Base-by-base conservation (phyloP, 176 grass and related monocot genomes). In the Aegilops longissima region DNA sequence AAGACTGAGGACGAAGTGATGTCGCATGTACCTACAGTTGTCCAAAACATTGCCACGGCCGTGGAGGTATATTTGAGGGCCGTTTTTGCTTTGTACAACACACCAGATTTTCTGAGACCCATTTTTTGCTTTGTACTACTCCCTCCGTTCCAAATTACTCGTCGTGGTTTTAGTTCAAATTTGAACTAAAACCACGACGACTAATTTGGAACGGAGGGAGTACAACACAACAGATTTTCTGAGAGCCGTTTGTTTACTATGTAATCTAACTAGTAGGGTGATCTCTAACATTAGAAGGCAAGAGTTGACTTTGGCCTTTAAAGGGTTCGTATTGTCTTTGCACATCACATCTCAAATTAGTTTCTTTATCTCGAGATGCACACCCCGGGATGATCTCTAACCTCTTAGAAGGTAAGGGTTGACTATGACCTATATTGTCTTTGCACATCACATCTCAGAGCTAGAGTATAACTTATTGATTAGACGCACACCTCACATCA, bases 51-150 rank as follows among this genome's bases (percentile, higher is more conserved):
- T 24, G 38, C 29, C 39, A 75, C 16, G 35, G 78, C 36, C 2
- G 51, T 72, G 24, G 54, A 87, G 77, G 78, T 87, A 87, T 74
- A 16, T 44, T 9, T 72, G 14, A 17, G 49, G 2, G 5, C 18
- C 18, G 8, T 58, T 58, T 58, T 58, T 58, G 17, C 18, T 58
- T 56, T 56, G 52, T 20, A 56, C 51, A 54, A 18, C 51, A 17
- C 47, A 51, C 1, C 51, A 18, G 16, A 54, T 54, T 54, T 52
- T 52, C 49, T 52, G 14, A 52, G 49, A 52, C 14, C 49, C 49
- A 1, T 51, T 49, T 34, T 34, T 34, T 34, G 34, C 34, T 34
- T 34, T 34, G 34, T 34, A 4, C 34, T 34, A 25, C 25, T 25
- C 25, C 25, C 25, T 25, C 25, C 25, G 25, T 25, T 25, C 25